phyloP scores from a whole-genome alignment of 148 eudicot species.

The Vaccinium myrtillus region DNA sequence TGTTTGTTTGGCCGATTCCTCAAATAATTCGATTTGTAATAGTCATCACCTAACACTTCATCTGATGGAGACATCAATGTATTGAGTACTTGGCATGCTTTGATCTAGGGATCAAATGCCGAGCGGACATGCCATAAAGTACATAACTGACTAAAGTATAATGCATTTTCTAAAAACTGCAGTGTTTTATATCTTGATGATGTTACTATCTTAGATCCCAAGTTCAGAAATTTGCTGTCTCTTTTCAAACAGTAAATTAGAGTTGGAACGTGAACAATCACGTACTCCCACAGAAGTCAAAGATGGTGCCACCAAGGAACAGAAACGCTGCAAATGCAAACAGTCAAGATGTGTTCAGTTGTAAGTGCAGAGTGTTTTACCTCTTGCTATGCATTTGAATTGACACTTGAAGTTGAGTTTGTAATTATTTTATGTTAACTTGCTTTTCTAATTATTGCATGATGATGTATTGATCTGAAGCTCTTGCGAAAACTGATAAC shows the following conservation, averaged over 20 bases:
- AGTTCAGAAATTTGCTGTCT: background rate
- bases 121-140: background rate
- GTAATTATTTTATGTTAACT: background rate
- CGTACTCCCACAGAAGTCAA: background rate
- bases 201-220: background rate
- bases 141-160: background rate
- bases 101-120: background rate
- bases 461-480: background rate
- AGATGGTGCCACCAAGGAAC: conserved; percentile 14
- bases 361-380: conserved; percentile 11
- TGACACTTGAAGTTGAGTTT: background rate
- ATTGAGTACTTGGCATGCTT: background rate
- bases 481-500: background rate
- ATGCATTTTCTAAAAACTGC: background rate
- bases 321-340: conserved; percentile 14
- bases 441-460: background rate
- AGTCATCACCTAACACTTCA: background rate
- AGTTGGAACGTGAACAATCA: background rate
- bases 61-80: background rate
- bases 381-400: background rate
- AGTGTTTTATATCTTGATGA: background rate
- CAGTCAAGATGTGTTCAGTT: conserved; percentile 8
- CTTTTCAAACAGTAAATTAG: background rate
- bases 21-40: too few species aligned
- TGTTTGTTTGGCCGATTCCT: too few species aligned